Percentiles rank a stretch among this genome's conserved stretches.
Evolutionary conservation across 2,329 filamentous ascomycete species (phyloP).

Genomic region (Neophaeococcomyces aloes): DNA sequence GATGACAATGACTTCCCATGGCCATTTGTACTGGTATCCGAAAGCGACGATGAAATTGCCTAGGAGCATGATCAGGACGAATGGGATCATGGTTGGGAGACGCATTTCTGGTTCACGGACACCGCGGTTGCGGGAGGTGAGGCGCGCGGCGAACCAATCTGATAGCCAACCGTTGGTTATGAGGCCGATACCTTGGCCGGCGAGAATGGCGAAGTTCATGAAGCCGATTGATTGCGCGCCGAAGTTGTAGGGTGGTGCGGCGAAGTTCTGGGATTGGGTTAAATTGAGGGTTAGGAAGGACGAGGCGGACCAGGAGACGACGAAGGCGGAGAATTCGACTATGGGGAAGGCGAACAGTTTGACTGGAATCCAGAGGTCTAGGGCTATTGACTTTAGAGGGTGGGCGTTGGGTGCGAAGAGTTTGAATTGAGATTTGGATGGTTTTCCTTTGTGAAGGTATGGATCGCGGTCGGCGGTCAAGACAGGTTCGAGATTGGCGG

Average conservation of each 20-base stretch:
- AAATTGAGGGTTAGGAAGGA: constrained; percentile 51
- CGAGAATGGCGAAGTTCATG: constrained; percentile 47
- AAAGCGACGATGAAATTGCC: constrained; percentile 47
- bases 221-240: constrained; percentile 42
- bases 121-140: constrained; percentile 43
- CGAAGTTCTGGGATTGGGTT: constrained; percentile 47
- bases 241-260: constrained; percentile 46
- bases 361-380: constrained; percentile 52
- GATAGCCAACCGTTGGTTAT: constrained; percentile 45
- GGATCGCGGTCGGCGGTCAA: constrained; percentile 38
- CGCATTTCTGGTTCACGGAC: constrained; percentile 51
- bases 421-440: constrained; percentile 46
- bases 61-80: constrained; percentile 46
- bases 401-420: constrained; percentile 42
- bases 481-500: constrained; percentile 18
- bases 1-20: constrained; percentile 45
- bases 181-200: constrained; percentile 46
- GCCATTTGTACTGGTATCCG: constrained; percentile 45
- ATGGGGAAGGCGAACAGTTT: constrained; percentile 54
- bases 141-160: constrained; percentile 47
- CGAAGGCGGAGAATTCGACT: constrained; percentile 51
- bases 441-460: constrained; percentile 45
- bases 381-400: constrained; percentile 34
- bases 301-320: constrained; percentile 50
- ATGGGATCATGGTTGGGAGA: constrained; percentile 46